Base-by-base conservation (phyloP, 2,329 filamentous ascomycete species). In the Ophiocordyceps camponoti-rufipedis region DNA sequence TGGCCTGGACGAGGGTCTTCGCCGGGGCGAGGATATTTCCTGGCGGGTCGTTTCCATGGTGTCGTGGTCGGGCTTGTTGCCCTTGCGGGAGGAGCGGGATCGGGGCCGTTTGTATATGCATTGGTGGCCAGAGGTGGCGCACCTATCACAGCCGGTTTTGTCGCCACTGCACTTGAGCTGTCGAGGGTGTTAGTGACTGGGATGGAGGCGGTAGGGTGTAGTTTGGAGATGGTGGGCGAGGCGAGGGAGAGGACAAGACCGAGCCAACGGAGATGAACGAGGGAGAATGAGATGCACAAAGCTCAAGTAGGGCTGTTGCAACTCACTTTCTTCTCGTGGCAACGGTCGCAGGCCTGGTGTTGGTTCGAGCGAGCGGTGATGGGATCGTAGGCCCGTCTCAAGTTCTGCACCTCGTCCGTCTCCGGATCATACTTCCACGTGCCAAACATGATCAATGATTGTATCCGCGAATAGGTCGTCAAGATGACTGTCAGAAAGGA, bases 361-460 rank as follows among this genome's bases (percentile, higher is more conserved):
- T 56, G 56, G 48, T 58, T 64, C 10, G 61, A 62, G 40, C 61
- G 57, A 29, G 61, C 60, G 28, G 60, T 60, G 49, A 61, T 52
- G 44, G 60, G 62, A 45, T 64, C 61, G 45, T 58, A 61, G 31
- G 58, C 57, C 16, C 54, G 55, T 38, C 62, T 56, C 44, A 64
- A 50, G 46, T 58, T 61, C 47, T 63, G 60, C 48, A 64, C 55
- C 50, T 63, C 55, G 42, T 58, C 54, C 33, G 59, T 62, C 50
- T 62, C 60, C 3, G 58, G 58, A 46, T 63, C 60, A 52, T 62
- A 61, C 50, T 62, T 63, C 58, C 59, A 63, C 11, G 61, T 63
- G 14, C 55, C 56, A 48, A 63, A 63, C 61, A 63, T 62, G 18
- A 12, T n/a, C n/a, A n/a, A n/a, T 28, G 28, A 29, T 9, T 28